Evolutionary conservation across 2,329 filamentous ascomycete genomes (phyloP).

Genomic region (Fusarium aywerte): DNA sequence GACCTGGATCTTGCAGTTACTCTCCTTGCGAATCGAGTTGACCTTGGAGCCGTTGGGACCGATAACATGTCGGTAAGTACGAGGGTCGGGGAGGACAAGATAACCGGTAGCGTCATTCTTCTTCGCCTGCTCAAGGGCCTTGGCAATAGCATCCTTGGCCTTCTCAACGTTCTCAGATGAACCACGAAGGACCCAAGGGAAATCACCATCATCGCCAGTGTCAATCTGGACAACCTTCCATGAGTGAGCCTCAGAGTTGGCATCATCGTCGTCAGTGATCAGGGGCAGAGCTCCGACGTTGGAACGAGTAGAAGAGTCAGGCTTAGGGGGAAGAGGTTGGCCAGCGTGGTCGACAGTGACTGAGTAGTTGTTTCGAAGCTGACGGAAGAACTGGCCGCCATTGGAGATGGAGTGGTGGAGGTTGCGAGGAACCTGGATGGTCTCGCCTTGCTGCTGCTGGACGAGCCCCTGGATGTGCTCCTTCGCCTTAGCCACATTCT

Average conservation of each 20-base stretch:
- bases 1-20: slow-evolving; percentile 92
- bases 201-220: slow-evolving; percentile 73
- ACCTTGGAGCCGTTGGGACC: slow-evolving; percentile 90
- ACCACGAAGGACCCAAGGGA: slow-evolving; percentile 91
- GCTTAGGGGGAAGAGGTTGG: slow-evolving; percentile 77
- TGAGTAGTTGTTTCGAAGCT: slow-evolving; percentile 83
- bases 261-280: slow-evolving; percentile 85
- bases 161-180: slow-evolving; percentile 81
- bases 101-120: slow-evolving; percentile 82
- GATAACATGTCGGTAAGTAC: slow-evolving; percentile 89
- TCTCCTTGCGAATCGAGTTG: slow-evolving; percentile 91
- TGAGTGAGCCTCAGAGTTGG: slow-evolving; percentile 74
- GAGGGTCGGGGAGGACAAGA: slow-evolving; percentile 87
- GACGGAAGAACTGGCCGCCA: slow-evolving; percentile 93
- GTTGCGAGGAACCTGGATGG: slow-evolving; percentile 81
- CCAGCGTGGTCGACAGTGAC: slow-evolving; percentile 94
- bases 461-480: slow-evolving; percentile 81
- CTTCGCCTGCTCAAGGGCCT: slow-evolving; percentile 76
- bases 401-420: slow-evolving; percentile 88
- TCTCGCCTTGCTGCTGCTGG: slow-evolving; percentile 90
- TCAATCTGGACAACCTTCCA: slow-evolving; percentile 81
- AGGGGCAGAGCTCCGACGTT: slow-evolving; percentile 79
- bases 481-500: slow-evolving; percentile 86
- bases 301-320: slow-evolving; percentile 64
- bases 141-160: slow-evolving; percentile 78